phyloP scores from a whole-genome alignment of 495 filamentous ascomycete species.

The Tuber aestivum region DNA sequence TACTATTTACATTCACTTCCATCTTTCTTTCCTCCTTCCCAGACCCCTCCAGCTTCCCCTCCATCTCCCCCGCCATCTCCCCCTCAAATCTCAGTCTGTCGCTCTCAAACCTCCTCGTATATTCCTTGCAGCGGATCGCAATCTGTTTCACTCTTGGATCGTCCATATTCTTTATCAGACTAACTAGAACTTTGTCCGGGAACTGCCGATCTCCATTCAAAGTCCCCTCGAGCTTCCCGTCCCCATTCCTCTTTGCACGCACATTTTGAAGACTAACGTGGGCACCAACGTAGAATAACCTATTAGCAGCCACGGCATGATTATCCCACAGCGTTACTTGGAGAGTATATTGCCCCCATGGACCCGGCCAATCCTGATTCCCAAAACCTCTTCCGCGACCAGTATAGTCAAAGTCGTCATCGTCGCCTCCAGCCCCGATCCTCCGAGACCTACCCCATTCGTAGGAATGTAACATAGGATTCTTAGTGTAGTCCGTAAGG shows the following conservation, averaged over 20 bases:
- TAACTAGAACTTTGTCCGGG: conserved; percentile 53
- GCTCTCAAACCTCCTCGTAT: conserved; percentile 52
- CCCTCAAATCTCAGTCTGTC: conserved; percentile 45
- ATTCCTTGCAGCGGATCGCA: conserved; percentile 57
- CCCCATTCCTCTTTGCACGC: conserved; percentile 56
- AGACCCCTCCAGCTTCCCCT: conserved; percentile 32
- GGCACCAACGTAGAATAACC: conserved; percentile 53
- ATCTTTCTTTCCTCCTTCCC: conserved; percentile 39
- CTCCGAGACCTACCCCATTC: conserved; percentile 44
- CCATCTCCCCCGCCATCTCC: conserved; percentile 44
- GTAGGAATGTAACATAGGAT: conserved; percentile 53
- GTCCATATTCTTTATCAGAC: conserved; percentile 45
- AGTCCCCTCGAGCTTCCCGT: conserved; percentile 61
- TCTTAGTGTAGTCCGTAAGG: conserved; percentile 75
- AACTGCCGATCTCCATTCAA: conserved; percentile 58
- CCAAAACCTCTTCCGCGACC: conserved; percentile 11
- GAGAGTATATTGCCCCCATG: conserved; percentile 67
- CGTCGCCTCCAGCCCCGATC: conserved; percentile 28
- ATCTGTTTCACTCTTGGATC: conserved; percentile 58
- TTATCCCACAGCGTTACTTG: conserved; percentile 66
- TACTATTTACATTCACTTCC: conserved; percentile 43
- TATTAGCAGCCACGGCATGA: conserved; percentile 56
- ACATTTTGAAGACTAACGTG: conserved; percentile 67
- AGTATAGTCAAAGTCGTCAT: conserved; percentile 22
- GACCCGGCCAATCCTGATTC: conserved; percentile 61